phyloP scores from a whole-genome alignment of 2,329 filamentous ascomycete species.

The Lomentospora prolificans region DNA sequence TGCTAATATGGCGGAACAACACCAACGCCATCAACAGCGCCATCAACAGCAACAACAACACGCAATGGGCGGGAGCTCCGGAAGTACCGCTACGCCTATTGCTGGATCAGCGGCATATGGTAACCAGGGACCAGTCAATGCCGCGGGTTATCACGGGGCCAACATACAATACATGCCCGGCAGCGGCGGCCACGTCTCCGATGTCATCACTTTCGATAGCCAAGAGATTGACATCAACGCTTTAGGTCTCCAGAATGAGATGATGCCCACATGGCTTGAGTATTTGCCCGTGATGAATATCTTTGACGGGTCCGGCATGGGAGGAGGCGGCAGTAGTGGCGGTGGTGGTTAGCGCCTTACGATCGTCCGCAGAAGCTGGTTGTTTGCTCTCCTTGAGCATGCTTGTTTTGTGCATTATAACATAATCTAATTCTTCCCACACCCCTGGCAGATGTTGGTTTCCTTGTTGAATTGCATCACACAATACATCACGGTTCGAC shows the following conservation, averaged over 20 bases:
- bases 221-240: slow-evolving; percentile 68
- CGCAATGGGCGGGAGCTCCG: background rate
- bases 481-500: background rate
- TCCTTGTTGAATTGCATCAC: background rate
- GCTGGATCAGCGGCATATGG: background rate
- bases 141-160: background rate
- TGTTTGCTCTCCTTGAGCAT: background rate
- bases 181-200: slow-evolving; percentile 19
- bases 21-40: background rate
- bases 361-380: too few species aligned
- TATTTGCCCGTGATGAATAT: slow-evolving; percentile 57
- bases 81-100: background rate
- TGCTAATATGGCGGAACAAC: slow-evolving; percentile 27
- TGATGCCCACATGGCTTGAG: slow-evolving; percentile 64
- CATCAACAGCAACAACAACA: slow-evolving; percentile 3
- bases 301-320: slow-evolving; percentile 26
- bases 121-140: background rate
- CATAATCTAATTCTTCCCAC: background rate
- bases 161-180: background rate
- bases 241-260: slow-evolving; percentile 50
- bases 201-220: slow-evolving; percentile 61
- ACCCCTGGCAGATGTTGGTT: background rate
- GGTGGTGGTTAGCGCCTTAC: too few species aligned
- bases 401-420: background rate
- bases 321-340: background rate